Evolutionary conservation across 2,329 filamentous ascomycete genomes (phyloP), one percentile per base, ranked within the genome.

Genomic region (Fusarium continuum): DNA sequence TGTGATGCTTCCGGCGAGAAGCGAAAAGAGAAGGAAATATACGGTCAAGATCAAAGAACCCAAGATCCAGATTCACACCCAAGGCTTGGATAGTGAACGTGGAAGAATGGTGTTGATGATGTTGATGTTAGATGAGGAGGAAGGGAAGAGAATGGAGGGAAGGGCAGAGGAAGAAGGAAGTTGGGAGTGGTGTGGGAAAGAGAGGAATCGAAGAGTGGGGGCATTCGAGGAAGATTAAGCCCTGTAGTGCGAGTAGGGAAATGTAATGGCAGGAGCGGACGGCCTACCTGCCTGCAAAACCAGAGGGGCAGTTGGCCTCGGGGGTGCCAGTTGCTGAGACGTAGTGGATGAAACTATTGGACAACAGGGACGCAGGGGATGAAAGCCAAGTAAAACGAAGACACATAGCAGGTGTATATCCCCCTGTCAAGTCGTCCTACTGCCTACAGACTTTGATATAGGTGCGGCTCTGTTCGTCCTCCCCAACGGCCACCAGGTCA

Each of bases 31-130:
- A 47, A 58, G 48, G 45, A 47, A 34, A 52, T 41, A 61, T 64
- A 29, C 23, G 23, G 20, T 32, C 46, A 52, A 65, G 61, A 65
- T 60, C 60, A 32, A 57, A 62, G 55, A 48, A 54, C 19, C 56
- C 52, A 64, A 65, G 61, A 51, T 48, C 55, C 45, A 19, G n/a
- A 35, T 23, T 35, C 36, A 48, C 54, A 41, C 17, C 60, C 54
- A 64, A 61, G 44, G 29, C 20, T 23, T 26, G 41, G 52, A 61
- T 57, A 17, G 39, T 34, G 55, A 62, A 61, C 17, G 22, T 29
- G 38, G 51, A 64, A 55, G 7, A 31, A 47, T 53, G 36, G 14
- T 20, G 26, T 29, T 58, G 38, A 20, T 51, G 43, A 55, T 61
- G 56, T 55, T 43, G 41, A 44, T 58, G 61, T 51, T 61, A 29